phyloP scores from a whole-genome alignment of 441 rosid species.

The Iberis amara region DNA sequence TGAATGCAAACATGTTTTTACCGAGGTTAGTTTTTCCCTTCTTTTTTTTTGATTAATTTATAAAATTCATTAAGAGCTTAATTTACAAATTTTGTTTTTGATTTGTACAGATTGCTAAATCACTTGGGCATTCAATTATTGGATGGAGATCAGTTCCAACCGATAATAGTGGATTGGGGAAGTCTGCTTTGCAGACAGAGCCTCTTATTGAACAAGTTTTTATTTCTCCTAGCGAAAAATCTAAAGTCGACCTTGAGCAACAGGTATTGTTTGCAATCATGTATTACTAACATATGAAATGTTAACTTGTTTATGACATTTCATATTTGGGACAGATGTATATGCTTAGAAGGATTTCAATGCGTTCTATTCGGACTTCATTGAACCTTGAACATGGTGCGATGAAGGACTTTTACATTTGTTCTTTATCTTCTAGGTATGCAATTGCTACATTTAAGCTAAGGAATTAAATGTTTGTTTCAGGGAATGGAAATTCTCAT shows the following conservation, averaged over 20 bases:
- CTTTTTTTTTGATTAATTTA: neutral
- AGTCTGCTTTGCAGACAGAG: slow-evolving; percentile 84
- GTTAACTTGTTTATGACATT: neutral
- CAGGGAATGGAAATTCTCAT: neutral
- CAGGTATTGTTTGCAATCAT: slow-evolving; percentile 46
- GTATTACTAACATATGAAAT: neutral
- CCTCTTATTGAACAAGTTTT: slow-evolving; percentile 96
- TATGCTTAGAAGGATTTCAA: slow-evolving; percentile 81
- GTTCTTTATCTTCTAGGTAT: slow-evolving; percentile 97
- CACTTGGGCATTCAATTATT: slow-evolving; percentile 91
- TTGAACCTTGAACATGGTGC: slow-evolving; percentile 89
- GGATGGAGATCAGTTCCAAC: slow-evolving; percentile 97
- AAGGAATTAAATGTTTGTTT: neutral
- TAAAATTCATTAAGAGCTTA: neutral
- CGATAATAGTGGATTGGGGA: slow-evolving; percentile 80
- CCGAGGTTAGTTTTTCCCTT: slow-evolving; percentile 48
- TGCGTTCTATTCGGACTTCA: slow-evolving; percentile 93
- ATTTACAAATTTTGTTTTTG: neutral
- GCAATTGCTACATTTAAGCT: neutral
- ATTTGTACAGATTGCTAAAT: slow-evolving; percentile 73
- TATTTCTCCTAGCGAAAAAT: slow-evolving; percentile 62
- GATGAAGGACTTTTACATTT: slow-evolving; percentile 86
- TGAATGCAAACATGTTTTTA: slow-evolving; percentile 83
- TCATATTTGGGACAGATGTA: slow-evolving; percentile 65
- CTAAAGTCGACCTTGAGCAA: slow-evolving; percentile 82